Conservation (phyloP, 805 yeast species). For the Sugiyamaella qingdaonensis region DNA sequence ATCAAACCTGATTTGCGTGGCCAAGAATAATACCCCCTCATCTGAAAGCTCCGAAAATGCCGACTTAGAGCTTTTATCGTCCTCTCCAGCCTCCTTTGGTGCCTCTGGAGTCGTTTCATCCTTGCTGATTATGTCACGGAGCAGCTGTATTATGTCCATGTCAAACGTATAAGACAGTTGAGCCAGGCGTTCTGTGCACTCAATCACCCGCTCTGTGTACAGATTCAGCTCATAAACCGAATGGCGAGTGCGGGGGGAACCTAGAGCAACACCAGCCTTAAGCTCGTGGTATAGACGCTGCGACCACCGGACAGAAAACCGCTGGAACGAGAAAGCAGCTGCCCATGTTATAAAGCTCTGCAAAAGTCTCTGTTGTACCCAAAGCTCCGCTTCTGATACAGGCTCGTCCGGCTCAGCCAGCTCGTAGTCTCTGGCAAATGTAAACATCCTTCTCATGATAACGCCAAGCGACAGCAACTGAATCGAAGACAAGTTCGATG, state of each 20-base stretch:
- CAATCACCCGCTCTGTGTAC: slow-evolving; percentile 29
- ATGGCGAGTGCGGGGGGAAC: slow-evolving; percentile 20
- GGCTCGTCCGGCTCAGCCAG: slow-evolving; percentile 43
- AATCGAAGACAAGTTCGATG: slow-evolving; percentile 37
- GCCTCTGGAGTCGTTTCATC: slow-evolving; percentile 29
- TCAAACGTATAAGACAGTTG: slow-evolving; percentile 64
- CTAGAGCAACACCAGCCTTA: slow-evolving; percentile 27
- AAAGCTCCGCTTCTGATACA: slow-evolving; percentile 36
- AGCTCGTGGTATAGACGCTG: slow-evolving; percentile 33
- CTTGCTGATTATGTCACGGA: slow-evolving; percentile 38
- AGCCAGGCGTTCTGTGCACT: slow-evolving; percentile 39
- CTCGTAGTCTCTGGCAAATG: slow-evolving; percentile 50
- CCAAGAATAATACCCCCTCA: slow-evolving; percentile 32
- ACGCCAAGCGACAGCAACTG: slow-evolving; percentile 36
- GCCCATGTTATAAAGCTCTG: slow-evolving; percentile 57
- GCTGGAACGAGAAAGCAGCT: slow-evolving; percentile 39
- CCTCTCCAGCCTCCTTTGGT: slow-evolving; percentile 36
- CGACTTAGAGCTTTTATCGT: slow-evolving; percentile 16
- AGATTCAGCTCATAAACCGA: slow-evolving; percentile 26
- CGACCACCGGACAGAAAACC: slow-evolving; percentile 29
- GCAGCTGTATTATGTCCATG: slow-evolving; percentile 41
- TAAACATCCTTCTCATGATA: slow-evolving; percentile 58
- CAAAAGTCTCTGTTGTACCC: slow-evolving; percentile 59
- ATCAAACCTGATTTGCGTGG: slow-evolving; percentile 31
- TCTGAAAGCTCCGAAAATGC: slow-evolving; percentile 26